Evolutionary conservation across 306 rosid species (phyloP), one percentile per base, ranked within the genome.

Genomic region (Leucaena leucocephala): DNA sequence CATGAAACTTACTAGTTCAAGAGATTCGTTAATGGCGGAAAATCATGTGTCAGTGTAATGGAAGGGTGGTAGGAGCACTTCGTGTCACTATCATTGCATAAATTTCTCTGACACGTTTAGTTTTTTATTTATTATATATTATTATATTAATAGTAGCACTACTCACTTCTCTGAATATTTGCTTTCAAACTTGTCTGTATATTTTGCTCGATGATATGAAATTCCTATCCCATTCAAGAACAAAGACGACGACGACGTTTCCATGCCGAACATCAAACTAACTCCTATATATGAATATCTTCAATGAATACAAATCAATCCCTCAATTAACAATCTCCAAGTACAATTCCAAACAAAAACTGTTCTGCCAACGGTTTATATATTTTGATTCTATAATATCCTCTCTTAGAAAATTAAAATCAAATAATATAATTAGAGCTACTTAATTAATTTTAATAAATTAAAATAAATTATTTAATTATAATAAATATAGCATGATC

Each of bases 11-110:
- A 57, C 61, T 35, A 48, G 78, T 81, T 86, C 49, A n/a, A 39
- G 54, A 82, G 78, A 76, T 76, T 81, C 82, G 75, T 87, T 39
- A 14, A 76, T 46, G 72, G 80, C n/a, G 67, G 67, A 34, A 61
- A 33, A 61, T 61, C 63, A 57, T 19, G 10, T 21, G 63, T 57
- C 58, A 52, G 9, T 52, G 9, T 16, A 50, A 57, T 5, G 33
- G 33, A 33, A 0, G 27, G 16, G 7, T 74, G 64, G 65, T 19
- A 50, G 27, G 16, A 21, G 50, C 45, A 62, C 36, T 8, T 55
- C 59, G 33, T 69, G 75, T 84, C 87, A 78, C 70, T 75, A 15
- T 88, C 87, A 15, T 58, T 11, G 38, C 61, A 22, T 73, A 34
- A 83, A 72, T 61, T 45, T 4, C 34, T 80, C 68, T 11, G 44